Conservation (phyloP, 2,329 filamentous ascomycete species). For the Aspergillus pseudonomiae region DNA sequence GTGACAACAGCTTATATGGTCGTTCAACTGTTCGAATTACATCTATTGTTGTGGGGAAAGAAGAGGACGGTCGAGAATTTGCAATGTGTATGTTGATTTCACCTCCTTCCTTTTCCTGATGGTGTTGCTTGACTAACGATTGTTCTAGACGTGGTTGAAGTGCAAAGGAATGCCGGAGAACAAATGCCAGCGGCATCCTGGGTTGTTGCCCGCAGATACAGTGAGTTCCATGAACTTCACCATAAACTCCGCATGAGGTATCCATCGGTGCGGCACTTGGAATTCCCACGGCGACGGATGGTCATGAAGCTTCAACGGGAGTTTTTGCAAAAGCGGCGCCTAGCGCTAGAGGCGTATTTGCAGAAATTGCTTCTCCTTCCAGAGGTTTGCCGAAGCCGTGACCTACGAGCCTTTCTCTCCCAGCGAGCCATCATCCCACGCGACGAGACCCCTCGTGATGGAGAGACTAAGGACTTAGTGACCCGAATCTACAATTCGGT, state of each 20-base stretch:
- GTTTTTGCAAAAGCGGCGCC: constrained; percentile 85
- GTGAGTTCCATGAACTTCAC: constrained; percentile 94
- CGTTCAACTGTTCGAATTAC: constrained; percentile 88
- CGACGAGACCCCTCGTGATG: constrained; percentile 62
- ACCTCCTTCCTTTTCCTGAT: not conserved
- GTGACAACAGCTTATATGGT: constrained; percentile 94
- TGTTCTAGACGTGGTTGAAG: constrained; percentile 75
- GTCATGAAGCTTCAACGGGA: constrained; percentile 97
- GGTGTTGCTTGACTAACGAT: constrained; percentile 18
- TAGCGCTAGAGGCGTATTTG: constrained; percentile 83
- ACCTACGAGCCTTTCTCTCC: constrained; percentile 88
- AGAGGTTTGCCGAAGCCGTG: constrained; percentile 90
- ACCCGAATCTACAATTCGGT: constrained; percentile 95
- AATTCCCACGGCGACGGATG: constrained; percentile 88
- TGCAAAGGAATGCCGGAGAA: constrained; percentile 85
- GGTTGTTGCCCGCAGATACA: constrained; percentile 90
- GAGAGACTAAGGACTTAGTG: constrained; percentile 79
- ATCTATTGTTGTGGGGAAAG: constrained; percentile 86
- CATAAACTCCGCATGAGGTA: constrained; percentile 84
- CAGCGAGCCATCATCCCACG: constrained; percentile 76
- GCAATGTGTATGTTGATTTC: constrained; percentile 67
- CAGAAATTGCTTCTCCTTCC: constrained; percentile 80
- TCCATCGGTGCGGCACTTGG: constrained; percentile 81
- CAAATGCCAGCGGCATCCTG: constrained; percentile 96
- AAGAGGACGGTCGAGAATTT: constrained; percentile 90